Evolutionary conservation across 2,329 filamentous ascomycete species (phyloP), one percentile per base, ranked within the genome.

Genomic region (Trichoderma lentiforme): DNA sequence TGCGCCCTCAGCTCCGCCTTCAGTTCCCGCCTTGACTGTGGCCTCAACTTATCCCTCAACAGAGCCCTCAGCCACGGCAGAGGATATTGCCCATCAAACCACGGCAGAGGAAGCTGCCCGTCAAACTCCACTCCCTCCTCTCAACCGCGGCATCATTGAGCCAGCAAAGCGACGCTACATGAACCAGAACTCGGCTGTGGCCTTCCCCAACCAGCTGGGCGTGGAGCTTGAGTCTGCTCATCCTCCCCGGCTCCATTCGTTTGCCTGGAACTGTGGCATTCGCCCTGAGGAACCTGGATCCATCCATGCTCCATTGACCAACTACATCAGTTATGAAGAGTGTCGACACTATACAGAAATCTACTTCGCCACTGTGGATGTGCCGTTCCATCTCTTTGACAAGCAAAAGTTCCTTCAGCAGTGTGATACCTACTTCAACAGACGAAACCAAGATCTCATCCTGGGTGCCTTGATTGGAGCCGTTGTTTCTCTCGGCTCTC

Each of bases 191-290:
- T 71, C 68, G 5, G 74, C 73, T 51, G 71, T 74, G n/a, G 73
- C 74, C 12, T 68, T 75, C 32, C 73, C 74, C 2, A 73, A 71
- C 39, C 71, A 74, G 34, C 68, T 74, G 32, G 72, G 72, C 5
- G 47, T 65, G 9, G 71, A 71, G n/a, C 61, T 75, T n/a, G 28
- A 66, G 18, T 57, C 71, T 14, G 32, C 32, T 14, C 51, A 72
- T 32, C 74, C 73, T 6, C 73, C 72, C 15, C 73, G 74, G 0
- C 72, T 75, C 8, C 74, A 75, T 56, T 74, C 74, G 7, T 75
- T 73, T 67, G 74, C 73, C 6, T 75, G 74, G 74, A 75, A 75
- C 51, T 73, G 74, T 11, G 74, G 74, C 51, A 66, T 73, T n/a
- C 70, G 74, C 9, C 67, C 67, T 4, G 73, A 75, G 58, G 68